Evolutionary conservation across 495 filamentous ascomycete species (phyloP).

Genomic region (Penicillium antarcticum): DNA sequence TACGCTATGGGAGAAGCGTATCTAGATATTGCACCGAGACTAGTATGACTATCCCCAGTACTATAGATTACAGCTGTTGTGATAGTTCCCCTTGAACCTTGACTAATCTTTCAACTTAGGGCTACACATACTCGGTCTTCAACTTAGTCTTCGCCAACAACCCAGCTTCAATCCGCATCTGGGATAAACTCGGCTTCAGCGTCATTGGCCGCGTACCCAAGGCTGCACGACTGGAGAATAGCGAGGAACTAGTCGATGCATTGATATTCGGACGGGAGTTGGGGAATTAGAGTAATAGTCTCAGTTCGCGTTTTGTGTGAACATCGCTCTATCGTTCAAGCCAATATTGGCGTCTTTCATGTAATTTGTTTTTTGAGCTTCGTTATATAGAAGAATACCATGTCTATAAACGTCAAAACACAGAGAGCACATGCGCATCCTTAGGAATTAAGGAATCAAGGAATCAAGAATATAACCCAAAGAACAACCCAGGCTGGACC

Average conservation of each 20-base stretch:
- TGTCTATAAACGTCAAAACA: no score
- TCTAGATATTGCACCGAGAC: conserved; percentile 85
- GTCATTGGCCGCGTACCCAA: conserved; percentile 77
- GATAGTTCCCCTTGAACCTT: neutral
- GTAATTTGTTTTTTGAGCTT: no score
- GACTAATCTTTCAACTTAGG: conserved; percentile 36
- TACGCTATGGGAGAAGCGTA: conserved; percentile 88
- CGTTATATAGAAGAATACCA: no score
- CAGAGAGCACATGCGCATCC: no score
- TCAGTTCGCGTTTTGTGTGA: neutral
- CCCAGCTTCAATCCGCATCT: conserved; percentile 87
- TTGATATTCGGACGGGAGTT: conserved; percentile 44
- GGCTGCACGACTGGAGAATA: conserved; percentile 39
- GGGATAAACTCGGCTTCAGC: conserved; percentile 94
- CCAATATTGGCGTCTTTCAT: neutral
- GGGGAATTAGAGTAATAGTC: conserved; percentile 8
- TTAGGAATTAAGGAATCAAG: no score
- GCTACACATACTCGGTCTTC: conserved; percentile 96
- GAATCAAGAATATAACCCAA: no score
- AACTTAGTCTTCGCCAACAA: conserved; percentile 99
- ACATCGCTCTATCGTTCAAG: no score
- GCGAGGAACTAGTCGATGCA: conserved; percentile 44
- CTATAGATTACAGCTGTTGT: neutral
- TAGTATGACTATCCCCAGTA: conserved; percentile 46
- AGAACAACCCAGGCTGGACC: no score